Evolutionary conservation across 345 rosid genomes (phyloP).

Genomic region (Dipteronia sinensis): DNA sequence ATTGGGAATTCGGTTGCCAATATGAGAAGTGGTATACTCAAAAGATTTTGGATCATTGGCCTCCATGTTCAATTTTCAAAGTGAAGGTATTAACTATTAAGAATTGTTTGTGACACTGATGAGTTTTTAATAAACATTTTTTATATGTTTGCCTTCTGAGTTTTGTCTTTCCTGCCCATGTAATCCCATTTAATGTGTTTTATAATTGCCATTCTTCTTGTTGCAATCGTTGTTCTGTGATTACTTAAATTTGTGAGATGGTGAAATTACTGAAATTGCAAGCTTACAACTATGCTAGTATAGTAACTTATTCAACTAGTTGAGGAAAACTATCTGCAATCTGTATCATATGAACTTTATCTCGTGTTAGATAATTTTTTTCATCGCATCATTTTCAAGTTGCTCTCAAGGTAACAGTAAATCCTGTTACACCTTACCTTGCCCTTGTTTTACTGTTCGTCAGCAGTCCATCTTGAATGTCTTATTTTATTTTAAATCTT

Average conservation of each 20-base stretch:
- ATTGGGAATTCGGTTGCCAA: slow-evolving; percentile 21
- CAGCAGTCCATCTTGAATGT: no score
- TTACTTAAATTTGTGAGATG: not conserved
- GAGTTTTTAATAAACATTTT: slow-evolving; percentile 10
- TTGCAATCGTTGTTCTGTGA: no score
- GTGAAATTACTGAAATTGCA: not conserved
- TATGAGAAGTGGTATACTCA: slow-evolving; percentile 18
- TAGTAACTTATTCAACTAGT: no score
- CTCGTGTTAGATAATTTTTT: no score
- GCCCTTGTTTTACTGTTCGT: no score
- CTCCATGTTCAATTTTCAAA: slow-evolving; percentile 6
- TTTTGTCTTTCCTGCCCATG: not conserved
- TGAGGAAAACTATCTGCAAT: no score
- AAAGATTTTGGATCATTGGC: slow-evolving; percentile 21
- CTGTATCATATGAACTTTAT: no score
- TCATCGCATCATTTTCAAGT: not conserved
- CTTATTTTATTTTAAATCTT: no score
- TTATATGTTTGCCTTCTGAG: not conserved
- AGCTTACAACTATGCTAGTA: not conserved
- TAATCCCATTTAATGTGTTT: not conserved
- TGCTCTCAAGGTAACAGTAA: no score
- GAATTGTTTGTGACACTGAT: slow-evolving; percentile 8
- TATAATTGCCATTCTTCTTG: not conserved
- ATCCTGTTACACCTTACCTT: not conserved
- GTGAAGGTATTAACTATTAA: not conserved